Percentiles rank a stretch among this genome's conserved stretches.
Evolutionary conservation across 2,329 filamentous ascomycete genomes (phyloP).

Genomic region (Trichophyton benhamiae): DNA sequence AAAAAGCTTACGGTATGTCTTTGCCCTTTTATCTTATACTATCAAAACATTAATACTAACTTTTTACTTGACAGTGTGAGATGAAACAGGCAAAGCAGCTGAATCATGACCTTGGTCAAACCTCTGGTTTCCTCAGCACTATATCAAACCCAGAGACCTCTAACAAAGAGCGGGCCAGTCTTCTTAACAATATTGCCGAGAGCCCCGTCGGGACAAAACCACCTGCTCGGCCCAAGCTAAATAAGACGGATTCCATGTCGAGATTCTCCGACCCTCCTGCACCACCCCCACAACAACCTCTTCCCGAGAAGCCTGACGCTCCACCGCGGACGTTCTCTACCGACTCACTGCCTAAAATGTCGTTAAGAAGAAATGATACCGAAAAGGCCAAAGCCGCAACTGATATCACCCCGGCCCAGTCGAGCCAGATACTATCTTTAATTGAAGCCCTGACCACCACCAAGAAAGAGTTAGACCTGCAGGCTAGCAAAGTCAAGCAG

Average conservation of each 20-base stretch:
- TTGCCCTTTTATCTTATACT: not conserved
- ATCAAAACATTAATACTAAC: conserved; percentile 7
- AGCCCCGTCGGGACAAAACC: conserved; percentile 26
- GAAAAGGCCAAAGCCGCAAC: conserved; percentile 51
- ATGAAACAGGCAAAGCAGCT: conserved; percentile 83
- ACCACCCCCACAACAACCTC: conserved; percentile 80
- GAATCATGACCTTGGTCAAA: conserved; percentile 69
- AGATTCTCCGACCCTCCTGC: conserved; percentile 88
- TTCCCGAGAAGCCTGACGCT: conserved; percentile 83
- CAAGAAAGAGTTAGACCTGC: conserved; percentile 76
- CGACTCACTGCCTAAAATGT: conserved; percentile 34
- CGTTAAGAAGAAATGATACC: conserved; percentile 62
- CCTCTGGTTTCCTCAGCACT: conserved; percentile 66
- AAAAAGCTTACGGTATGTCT: conserved; percentile 62
- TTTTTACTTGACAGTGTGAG: conserved; percentile 53
- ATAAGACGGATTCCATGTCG: conserved; percentile 62
- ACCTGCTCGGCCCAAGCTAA: conserved; percentile 34
- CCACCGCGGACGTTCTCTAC: conserved; percentile 32
- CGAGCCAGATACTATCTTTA: conserved; percentile 67
- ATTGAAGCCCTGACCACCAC: conserved; percentile 74
- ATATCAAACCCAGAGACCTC: conserved; percentile 60
- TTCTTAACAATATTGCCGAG: not conserved
- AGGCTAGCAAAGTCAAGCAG: conserved; percentile 65
- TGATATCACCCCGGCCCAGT: conserved; percentile 19
- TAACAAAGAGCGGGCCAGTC: conserved; percentile 33